Evolutionary conservation across 2,329 filamentous ascomycete species (phyloP), one percentile per base, ranked within the genome.

Genomic region (Arthrocladium fulminans): DNA sequence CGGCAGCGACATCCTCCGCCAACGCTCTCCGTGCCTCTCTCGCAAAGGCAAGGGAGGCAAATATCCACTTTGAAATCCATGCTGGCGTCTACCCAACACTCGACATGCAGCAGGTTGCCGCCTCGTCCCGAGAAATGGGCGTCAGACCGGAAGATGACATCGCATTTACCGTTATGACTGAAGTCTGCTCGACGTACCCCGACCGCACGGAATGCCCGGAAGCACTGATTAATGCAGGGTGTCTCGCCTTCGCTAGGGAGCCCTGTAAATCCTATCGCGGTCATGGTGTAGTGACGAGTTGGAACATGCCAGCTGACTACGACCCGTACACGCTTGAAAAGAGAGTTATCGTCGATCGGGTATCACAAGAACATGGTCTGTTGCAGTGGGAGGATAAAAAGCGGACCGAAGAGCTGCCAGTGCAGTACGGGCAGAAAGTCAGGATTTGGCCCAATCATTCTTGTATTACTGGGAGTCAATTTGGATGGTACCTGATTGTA

Each of bases 311-410:
- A 6, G 55, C 58, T 37, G 55, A 52, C 5, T 55, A 48, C 9
- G 37, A 48, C 19, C 35, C 38, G 41, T n/a, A 44, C 5, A 56
- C 0, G 22, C 35, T 1, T 66, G 67, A 2, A 61, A 69, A 65
- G 15, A 70, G 74, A 1, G 86, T 85, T 82, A 75, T 85, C 54
- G 79, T 90, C 1, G 80, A 76, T 12, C 74, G 79, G 22, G 77
- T 90, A 50, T 83, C 81, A 54, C 86, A 90, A 67, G 86, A 92
- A 66, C 86, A 90, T 65, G 84, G 83, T 0, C 79, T 88, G 47
- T 60, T 90, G 57, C 71, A 68, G 1, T 88, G 83, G 78, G 66
- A 69, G 12, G 54, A 60, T 10, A 66, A 71, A 32, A 73, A 71
- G 0, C 22, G 32, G 30, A 55, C 55, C 23, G 63, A 69, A 9